Base-by-base conservation (phyloP, 2,329 filamentous ascomycete species). In the Diaporthe citriasiana region DNA sequence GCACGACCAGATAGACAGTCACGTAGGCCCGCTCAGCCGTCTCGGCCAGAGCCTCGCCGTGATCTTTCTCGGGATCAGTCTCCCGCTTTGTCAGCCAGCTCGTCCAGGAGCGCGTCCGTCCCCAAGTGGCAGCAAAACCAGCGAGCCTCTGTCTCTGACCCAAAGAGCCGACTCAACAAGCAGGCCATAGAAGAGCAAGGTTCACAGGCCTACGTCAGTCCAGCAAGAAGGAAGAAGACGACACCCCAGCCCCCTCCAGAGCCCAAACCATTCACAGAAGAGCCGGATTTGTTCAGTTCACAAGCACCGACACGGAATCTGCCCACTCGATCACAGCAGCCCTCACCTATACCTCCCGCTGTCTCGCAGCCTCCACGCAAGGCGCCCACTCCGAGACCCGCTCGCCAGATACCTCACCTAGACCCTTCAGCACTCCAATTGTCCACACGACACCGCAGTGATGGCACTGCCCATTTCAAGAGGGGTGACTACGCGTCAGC, bases 401-500 rank as follows among this genome's bases (percentile, higher is more conserved):
- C 74, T 55, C 88, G 92, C 19, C 87, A 88, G 47, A 86, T 94
- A 45, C 95, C 96, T 1, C 81, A 88, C 1, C 86, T 97, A 17
- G 92, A 94, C 5, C 84, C 92, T 1, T 88, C 91, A 9, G 92
- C 92, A 0, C 87, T 98, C 25, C 89, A 93, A 76, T 90, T 90
- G 5, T 98, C 95, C 13, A 93, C 93, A n/a, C 89, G 90, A 60
- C 91, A 97, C 79, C 93, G 97, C 19, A 88, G 93, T 63, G 92
- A 92, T 76, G 97, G 96, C 25, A 94, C 95, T 13, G 93, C 93
- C 70, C 94, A 97, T 77, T 98, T 98, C 85, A 98, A 98, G 83
- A 91, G 94, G 47, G 97, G 97, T 45, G 97, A 99, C 82, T 99
- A 95, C 82, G 93, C 94, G 25, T 89, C 93, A 13, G 97, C 97